A percentile compares a stretch with the other conserved stretches of the same genome.
These are phyloP conservation scores for Prosopis cineraria DNA, from an alignment of 306 rosid species.

Conservation along the genomic window DNA sequence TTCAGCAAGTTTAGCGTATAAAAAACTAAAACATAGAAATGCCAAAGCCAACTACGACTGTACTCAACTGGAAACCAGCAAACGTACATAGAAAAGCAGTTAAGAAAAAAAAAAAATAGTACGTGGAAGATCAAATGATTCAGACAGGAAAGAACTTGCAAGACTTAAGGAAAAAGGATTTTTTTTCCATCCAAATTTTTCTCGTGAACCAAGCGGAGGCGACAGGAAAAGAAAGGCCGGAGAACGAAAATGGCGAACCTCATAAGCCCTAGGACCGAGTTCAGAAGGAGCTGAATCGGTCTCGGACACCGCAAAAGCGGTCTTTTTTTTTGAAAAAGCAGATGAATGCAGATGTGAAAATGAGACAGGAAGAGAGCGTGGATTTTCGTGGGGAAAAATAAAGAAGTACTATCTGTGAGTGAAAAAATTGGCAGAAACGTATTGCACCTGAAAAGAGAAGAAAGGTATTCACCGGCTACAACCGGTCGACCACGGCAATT, in stretches of 20 bases:
- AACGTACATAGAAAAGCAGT: not conserved
- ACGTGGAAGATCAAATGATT: constrained; percentile 23
- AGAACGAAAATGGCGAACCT: constrained; percentile 37
- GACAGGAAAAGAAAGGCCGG: not conserved
- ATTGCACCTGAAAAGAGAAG: constrained; percentile 6
- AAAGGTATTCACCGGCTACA: constrained; percentile 44
- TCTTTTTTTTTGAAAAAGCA: constrained; percentile 22
- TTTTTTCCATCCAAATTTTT: not conserved
- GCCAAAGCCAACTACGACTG: not conserved
- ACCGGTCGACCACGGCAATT: constrained; percentile 36
- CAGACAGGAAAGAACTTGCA: constrained; percentile 10
- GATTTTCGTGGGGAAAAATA: not conserved
- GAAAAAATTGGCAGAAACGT: not conserved
- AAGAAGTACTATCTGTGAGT: too few relatives aligned
- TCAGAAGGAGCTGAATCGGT: constrained; percentile 38
- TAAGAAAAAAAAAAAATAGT: not conserved
- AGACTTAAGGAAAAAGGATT: not conserved
- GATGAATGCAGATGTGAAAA: not conserved
- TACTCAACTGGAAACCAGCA: not conserved
- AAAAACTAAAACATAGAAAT: not conserved
- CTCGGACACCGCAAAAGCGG: constrained; percentile 27
- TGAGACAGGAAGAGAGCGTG: not conserved
- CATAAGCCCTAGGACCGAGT: constrained; percentile 44
- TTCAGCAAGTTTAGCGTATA: not conserved
- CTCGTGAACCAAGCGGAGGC: not conserved